Conservation (phyloP, 1,284 basidiomycete genomes). For the Rhodofomes roseus region DNA sequence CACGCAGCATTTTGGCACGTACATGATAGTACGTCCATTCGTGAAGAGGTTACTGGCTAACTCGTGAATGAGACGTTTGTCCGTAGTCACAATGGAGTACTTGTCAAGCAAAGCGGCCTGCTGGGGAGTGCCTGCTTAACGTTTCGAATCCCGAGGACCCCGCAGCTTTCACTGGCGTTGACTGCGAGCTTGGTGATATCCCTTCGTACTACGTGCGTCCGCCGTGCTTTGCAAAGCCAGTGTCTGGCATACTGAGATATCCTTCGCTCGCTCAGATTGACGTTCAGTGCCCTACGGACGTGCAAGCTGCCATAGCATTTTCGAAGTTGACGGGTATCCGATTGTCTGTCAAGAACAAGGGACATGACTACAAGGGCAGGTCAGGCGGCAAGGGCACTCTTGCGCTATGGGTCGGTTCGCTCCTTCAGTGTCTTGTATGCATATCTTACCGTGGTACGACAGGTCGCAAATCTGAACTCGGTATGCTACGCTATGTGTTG, state of each 20-base stretch:
- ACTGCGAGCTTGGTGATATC: slow-evolving; percentile 29
- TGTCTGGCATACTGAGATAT: background rate
- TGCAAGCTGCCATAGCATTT: slow-evolving; percentile 32
- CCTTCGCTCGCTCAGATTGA: slow-evolving; percentile 25
- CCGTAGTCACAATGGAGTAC: slow-evolving; percentile 31
- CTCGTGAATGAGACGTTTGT: background rate
- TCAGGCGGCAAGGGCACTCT: slow-evolving; percentile 29
- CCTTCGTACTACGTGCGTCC: slow-evolving; percentile 27
- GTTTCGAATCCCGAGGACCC: slow-evolving; percentile 22
- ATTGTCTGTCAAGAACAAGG: slow-evolving; percentile 39
- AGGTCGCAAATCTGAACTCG: slow-evolving; percentile 24
- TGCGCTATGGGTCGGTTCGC: slow-evolving; percentile 30
- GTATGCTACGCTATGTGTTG: too few relatives aligned
- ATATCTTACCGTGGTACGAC: background rate
- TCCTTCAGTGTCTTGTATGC: background rate
- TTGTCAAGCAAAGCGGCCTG: slow-evolving; percentile 18
- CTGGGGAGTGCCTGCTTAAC: slow-evolving; percentile 27
- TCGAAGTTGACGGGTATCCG: slow-evolving; percentile 29
- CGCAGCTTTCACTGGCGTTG: slow-evolving; percentile 17
- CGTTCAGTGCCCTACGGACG: slow-evolving; percentile 25
- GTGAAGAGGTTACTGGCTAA: too few relatives aligned
- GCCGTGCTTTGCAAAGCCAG: background rate
- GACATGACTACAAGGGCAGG: slow-evolving; percentile 39
- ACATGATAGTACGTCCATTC: slow-evolving; percentile 24
- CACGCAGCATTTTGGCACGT: slow-evolving; percentile 24